A percentile compares a stretch with the other conserved stretches of the same genome.
phyloP scores from a whole-genome alignment of 2,329 filamentous ascomycete species.

The Cephalotrichum gorgonifer region DNA sequence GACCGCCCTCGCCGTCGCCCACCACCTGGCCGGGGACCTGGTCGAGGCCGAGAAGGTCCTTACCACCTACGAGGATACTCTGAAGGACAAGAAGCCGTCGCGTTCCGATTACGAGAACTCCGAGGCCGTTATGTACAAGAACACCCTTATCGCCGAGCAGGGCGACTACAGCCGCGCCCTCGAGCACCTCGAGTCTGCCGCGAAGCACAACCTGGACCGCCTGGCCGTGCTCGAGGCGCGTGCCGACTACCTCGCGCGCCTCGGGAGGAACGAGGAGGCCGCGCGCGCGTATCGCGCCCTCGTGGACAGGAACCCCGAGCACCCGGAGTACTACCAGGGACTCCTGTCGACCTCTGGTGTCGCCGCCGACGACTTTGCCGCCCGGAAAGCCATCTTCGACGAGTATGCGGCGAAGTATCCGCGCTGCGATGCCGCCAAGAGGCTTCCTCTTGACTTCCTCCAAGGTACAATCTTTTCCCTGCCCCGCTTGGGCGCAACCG shows the following conservation, averaged over 20 bases:
- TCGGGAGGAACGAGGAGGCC: constrained; percentile 71
- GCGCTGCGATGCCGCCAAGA: constrained; percentile 72
- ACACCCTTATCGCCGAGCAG: constrained; percentile 81
- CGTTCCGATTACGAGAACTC: constrained; percentile 83
- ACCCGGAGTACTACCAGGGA: constrained; percentile 73
- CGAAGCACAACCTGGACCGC: constrained; percentile 72
- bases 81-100: constrained; percentile 68
- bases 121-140: constrained; percentile 92
- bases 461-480: constrained; percentile 37
- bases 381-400: constrained; percentile 60
- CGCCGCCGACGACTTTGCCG: constrained; percentile 43
- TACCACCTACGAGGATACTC: constrained; percentile 83
- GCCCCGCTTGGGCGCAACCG: background rate
- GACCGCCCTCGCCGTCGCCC: constrained; percentile 91
- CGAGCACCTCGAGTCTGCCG: constrained; percentile 70
- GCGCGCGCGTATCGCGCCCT: constrained; percentile 70
- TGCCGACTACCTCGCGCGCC: constrained; percentile 71
- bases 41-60: constrained; percentile 82
- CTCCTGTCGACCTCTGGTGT: constrained; percentile 62
- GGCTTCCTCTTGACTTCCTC: constrained; percentile 84
- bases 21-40: constrained; percentile 82
- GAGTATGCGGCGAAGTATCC: constrained; percentile 74
- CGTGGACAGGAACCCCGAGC: constrained; percentile 79
- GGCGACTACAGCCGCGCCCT: constrained; percentile 76
- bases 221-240: constrained; percentile 76